Evolutionary conservation across 495 filamentous ascomycete genomes (phyloP), one percentile per base, ranked within the genome.

Genomic region (Aspergillus nanangensis): DNA sequence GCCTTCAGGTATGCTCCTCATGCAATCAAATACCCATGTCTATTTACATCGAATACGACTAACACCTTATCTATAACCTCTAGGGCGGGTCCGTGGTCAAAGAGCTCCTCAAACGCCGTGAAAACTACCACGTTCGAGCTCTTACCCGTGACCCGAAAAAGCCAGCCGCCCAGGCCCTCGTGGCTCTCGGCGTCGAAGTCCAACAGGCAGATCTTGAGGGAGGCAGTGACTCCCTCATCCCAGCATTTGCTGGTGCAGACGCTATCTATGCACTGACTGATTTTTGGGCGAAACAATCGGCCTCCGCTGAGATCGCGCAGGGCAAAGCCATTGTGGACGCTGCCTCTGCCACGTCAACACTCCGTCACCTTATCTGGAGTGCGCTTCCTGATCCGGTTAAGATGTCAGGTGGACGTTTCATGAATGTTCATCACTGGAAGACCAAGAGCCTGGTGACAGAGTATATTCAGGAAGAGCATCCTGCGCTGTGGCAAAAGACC

Each of bases 241-340:
- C 60, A 35, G 82, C 79, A 17, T 48, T 84, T 41, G 58, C 63
- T 14, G 78, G 75, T 25, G 69, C 80, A 1, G 58, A 77, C 64
- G 72, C 66, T 11, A 71, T 84, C 45, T 86, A 74, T 56, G 70
- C 56, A 17, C 66, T 82, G n/a, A 84, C 81, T 13, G 78, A 80
- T 58, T 82, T 76, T 62, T 69, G 44, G 44, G 48, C 76, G 45
- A 62, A 58, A 22, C 60, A 64, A 42, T 59, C 58, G 22, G 58
- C 65, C 25, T 63, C 71, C n/a, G 48, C 66, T 9, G 80, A 83
- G 46, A 54, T 69, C 22, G 48, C 53, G 44, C 77, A 81, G 48
- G 79, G 78, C n/a, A 72, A 73, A 47, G 72, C 76, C 45, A 72
- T 81, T 21, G 76, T 72, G 5, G 67, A 76, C 37, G 75, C 75